phyloP scores from a whole-genome alignment of 805 yeast genomes.

The Yamadazyma laniorum region DNA sequence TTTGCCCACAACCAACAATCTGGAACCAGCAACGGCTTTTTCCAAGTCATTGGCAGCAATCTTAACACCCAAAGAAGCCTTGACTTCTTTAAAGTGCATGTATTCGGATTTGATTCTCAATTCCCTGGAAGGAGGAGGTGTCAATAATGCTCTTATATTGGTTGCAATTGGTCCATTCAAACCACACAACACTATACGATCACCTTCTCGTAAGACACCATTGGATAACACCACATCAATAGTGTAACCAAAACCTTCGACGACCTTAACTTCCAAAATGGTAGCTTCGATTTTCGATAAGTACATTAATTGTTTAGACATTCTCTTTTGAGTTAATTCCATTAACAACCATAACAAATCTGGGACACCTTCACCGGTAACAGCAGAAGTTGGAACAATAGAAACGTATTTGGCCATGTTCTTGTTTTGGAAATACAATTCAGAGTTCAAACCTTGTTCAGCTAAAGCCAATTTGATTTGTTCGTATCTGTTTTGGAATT shows the following conservation, averaged over 20 bases:
- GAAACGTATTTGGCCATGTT: constrained; percentile 92
- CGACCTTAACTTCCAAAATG: constrained; percentile 92
- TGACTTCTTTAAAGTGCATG: constrained; percentile 94
- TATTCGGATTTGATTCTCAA: constrained; percentile 95
- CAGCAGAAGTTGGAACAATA: constrained; percentile 97
- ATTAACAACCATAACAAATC: constrained; percentile 93
- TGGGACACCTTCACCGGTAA: constrained; percentile 99
- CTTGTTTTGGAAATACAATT: constrained; percentile 91
- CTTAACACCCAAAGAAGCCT: constrained; percentile 98
- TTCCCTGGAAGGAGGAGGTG: constrained; percentile 97
- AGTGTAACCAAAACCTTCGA: constrained; percentile 98
- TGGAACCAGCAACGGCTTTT: constrained; percentile 98
- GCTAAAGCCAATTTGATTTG: constrained; percentile 87
- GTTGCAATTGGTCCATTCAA: constrained; percentile 98
- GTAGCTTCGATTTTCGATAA: constrained; percentile 93
- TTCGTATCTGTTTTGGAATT: constrained; percentile 83
- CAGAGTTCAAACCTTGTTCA: constrained; percentile 98
- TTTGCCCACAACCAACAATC: constrained; percentile 90
- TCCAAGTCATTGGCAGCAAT: constrained; percentile 97
- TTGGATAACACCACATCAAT: constrained; percentile 97
- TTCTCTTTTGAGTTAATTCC: constrained; percentile 96
- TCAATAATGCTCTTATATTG: constrained; percentile 88
- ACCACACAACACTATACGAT: constrained; percentile 93
- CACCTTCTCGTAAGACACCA: constrained; percentile 94
- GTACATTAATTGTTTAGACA: constrained; percentile 98